Evolutionary conservation across 176 grass and related monocot genomes (phyloP).

Genomic region (Carex kokanica): DNA sequence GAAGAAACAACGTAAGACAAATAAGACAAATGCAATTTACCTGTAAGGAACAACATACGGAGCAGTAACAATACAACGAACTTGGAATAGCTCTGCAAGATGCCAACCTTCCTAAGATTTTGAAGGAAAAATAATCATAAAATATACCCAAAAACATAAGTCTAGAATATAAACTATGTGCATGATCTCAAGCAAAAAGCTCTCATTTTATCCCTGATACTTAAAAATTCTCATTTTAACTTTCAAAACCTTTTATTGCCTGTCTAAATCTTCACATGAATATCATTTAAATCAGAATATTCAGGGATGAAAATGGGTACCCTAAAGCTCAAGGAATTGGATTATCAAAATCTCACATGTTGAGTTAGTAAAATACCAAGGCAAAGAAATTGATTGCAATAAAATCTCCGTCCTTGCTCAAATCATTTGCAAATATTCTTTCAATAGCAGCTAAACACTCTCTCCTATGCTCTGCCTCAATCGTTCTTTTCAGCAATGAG

Average conservation of each 20-base stretch:
- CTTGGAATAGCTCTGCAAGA: conserved; percentile 82
- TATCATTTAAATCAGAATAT: conserved; percentile 9
- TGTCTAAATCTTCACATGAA: neutral
- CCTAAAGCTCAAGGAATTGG: neutral
- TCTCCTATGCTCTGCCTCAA: conserved; percentile 63
- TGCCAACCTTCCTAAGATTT: conserved; percentile 91
- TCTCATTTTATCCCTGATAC: neutral
- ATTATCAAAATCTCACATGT: neutral
- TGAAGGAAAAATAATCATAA: neutral
- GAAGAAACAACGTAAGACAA: neutral
- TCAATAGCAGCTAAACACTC: conserved; percentile 64
- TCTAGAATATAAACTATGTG: neutral
- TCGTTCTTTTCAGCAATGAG: conserved; percentile 37
- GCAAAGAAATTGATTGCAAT: conserved; percentile 89
- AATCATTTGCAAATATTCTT: conserved; percentile 61
- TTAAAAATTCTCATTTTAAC: neutral
- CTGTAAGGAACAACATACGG: conserved; percentile 92
- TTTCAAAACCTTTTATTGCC: neutral
- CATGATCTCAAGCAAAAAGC: neutral
- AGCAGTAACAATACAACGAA: conserved; percentile 72
- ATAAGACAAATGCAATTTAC: conserved; percentile 26
- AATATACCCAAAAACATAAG: neutral
- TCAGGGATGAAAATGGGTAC: neutral
- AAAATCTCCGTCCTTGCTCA: conserved; percentile 45
- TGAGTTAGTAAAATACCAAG: conserved; percentile 37